These are phyloP conservation scores for Yamadazyma olivae DNA, from an alignment of 805 yeast species.

Conservation along the genomic window DNA sequence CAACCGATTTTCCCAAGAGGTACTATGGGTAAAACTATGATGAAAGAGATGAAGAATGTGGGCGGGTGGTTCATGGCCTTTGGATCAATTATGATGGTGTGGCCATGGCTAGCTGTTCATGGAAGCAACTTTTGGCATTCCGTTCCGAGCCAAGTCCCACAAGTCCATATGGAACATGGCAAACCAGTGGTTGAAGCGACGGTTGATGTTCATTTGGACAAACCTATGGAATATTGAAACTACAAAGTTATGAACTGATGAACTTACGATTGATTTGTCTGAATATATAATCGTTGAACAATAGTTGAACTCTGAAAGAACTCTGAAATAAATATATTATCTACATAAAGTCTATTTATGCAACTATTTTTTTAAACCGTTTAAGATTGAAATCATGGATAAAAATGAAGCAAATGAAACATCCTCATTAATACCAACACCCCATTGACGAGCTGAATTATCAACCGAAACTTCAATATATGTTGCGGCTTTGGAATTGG, in stretches of 20 bases:
- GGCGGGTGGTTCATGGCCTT: conserved; percentile 5
- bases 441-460: conserved; percentile 61
- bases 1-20: conserved; percentile 12
- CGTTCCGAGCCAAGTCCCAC: conserved; percentile 11
- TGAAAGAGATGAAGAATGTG: conserved; percentile 10
- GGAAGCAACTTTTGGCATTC: conserved; percentile 7
- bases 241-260: too few relatives aligned
- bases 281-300: too few relatives aligned
- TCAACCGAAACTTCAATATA: conserved; percentile 43
- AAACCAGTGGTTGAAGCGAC: conserved; percentile 11
- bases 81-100: conserved; percentile 8
- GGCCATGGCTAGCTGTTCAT: conserved; percentile 11
- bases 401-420: conserved; percentile 81
- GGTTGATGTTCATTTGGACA: conserved; percentile 11
- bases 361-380: conserved; percentile 36
- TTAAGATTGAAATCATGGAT: conserved; percentile 64
- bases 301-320: too few relatives aligned
- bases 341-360: too few relatives aligned
- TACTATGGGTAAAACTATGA: conserved; percentile 5
- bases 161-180: conserved; percentile 6
- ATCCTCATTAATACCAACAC: conserved; percentile 90
- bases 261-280: too few relatives aligned
- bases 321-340: too few relatives aligned
- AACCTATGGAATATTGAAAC: too few relatives aligned
- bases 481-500: conserved; percentile 73